A percentile compares a stretch with the other conserved stretches of the same genome.
phyloP scores from a whole-genome alignment of 768 basidiomycete species.

The Sporobolomyces phaffii region DNA sequence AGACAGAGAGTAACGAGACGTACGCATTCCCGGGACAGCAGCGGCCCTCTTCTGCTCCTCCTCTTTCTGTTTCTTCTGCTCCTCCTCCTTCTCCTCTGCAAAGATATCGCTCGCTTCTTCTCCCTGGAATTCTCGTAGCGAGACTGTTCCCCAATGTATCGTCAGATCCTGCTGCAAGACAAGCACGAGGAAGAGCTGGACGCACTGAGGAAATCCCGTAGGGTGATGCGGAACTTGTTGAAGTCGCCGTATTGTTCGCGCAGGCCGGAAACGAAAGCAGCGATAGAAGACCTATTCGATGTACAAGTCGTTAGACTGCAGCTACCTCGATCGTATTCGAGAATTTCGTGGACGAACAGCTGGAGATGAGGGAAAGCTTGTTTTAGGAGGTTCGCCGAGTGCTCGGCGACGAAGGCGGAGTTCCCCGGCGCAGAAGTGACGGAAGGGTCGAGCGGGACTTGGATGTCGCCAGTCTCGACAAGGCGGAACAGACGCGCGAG shows the following conservation, averaged over 20 bases:
- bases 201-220: constrained; percentile 83
- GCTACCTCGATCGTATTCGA: too few relatives aligned
- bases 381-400: constrained; percentile 76
- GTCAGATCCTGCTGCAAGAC: neutral
- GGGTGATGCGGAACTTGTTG: constrained; percentile 65
- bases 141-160: constrained; percentile 55
- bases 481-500: constrained; percentile 89
- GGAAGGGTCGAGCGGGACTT: constrained; percentile 73
- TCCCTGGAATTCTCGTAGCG: constrained; percentile 85
- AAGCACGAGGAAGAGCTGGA: neutral
- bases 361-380: constrained; percentile 89
- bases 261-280: constrained; percentile 48
- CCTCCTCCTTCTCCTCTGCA: constrained; percentile 89
- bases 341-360: too few relatives aligned
- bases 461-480: constrained; percentile 71
- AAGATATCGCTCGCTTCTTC: constrained; percentile 74
- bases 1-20: neutral
- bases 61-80: constrained; percentile 66
- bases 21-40: constrained; percentile 83
- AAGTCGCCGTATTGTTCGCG: constrained; percentile 49
- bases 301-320: too few relatives aligned
- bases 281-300: constrained; percentile 48
- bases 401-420: constrained; percentile 66
- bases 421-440: constrained; percentile 59
- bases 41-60: constrained; percentile 82